Evolutionary conservation across 2,329 filamentous ascomycete species (phyloP).

Genomic region (Colletotrichum sansevieriae): DNA sequence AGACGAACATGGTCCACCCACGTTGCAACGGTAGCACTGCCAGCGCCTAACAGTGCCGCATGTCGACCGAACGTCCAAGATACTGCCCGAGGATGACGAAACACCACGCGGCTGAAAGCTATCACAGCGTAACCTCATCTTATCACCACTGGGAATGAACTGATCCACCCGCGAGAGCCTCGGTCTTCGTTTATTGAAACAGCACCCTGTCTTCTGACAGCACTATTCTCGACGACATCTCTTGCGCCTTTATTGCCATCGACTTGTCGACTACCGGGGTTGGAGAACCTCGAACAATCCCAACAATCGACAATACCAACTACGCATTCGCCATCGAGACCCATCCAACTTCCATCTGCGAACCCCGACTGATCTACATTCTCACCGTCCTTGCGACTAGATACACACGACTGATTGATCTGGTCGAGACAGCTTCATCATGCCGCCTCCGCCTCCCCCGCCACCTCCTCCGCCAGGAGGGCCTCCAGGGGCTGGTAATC

Average conservation of each 20-base stretch:
- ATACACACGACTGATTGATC: neutral
- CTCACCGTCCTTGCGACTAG: neutral
- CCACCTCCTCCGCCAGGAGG: constrained; percentile 71
- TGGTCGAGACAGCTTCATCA: constrained; percentile 42
- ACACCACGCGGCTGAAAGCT: constrained; percentile 40
- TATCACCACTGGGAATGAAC: constrained; percentile 30
- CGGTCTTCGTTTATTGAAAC: constrained; percentile 26
- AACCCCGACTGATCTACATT: constrained; percentile 1
- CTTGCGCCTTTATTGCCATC: neutral
- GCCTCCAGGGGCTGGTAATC: constrained; percentile 54
- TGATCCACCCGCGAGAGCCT: constrained; percentile 37
- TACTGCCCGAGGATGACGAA: constrained; percentile 39
- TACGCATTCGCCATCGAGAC: constrained; percentile 34
- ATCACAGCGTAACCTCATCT: constrained; percentile 35
- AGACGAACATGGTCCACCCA: constrained; percentile 22
- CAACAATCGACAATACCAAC: constrained; percentile 36
- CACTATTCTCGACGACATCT: constrained; percentile 34
- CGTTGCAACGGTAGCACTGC: constrained; percentile 28
- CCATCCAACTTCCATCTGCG: constrained; percentile 11
- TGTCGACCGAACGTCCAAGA: constrained; percentile 32
- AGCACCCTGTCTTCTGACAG: constrained; percentile 8
- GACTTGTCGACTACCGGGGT: neutral
- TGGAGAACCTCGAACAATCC: constrained; percentile 9
- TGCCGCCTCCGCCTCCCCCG: constrained; percentile 75
- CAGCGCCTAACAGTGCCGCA: constrained; percentile 32